Evolutionary conservation across 176 grass and related monocot genomes (phyloP).

Genomic region (Avena atlantica): DNA sequence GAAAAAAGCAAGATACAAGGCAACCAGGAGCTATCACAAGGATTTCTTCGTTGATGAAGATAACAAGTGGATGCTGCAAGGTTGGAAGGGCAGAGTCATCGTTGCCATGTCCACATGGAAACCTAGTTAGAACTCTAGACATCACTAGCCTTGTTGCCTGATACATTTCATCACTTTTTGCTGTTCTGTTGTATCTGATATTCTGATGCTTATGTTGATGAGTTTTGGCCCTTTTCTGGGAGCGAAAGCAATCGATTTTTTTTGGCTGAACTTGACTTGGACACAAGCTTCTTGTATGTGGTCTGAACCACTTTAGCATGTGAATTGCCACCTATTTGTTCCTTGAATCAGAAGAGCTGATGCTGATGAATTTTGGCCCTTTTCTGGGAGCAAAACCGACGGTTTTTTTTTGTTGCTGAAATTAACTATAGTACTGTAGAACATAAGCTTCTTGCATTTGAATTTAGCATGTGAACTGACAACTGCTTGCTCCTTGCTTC

Average conservation of each 20-base stretch:
- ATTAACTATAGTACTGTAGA: not conserved
- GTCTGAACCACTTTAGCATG: not conserved
- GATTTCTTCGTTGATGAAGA: slow-evolving; percentile 62
- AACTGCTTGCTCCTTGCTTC: not conserved
- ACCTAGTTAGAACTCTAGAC: slow-evolving; percentile 28
- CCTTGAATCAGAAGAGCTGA: not conserved
- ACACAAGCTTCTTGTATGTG: not conserved
- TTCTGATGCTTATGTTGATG: slow-evolving; percentile 22
- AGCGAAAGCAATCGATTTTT: not conserved
- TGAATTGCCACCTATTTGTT: not conserved
- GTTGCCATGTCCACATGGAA: slow-evolving; percentile 51
- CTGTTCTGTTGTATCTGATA: slow-evolving; percentile 25
- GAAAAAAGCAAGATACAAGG: slow-evolving; percentile 53
- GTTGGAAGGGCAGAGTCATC: slow-evolving; percentile 58
- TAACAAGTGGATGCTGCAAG: slow-evolving; percentile 56
- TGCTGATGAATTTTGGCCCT: not conserved
- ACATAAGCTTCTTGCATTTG: not conserved
- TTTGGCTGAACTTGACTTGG: not conserved
- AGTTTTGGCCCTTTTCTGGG: slow-evolving; percentile 2
- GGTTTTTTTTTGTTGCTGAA: not conserved
- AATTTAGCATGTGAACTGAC: not conserved
- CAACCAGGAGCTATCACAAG: slow-evolving; percentile 45
- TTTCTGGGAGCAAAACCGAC: not conserved
- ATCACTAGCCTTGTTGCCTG: not conserved
- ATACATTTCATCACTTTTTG: not conserved